Evolutionary conservation across 2,329 filamentous ascomycete genomes (phyloP).

Genomic region (Xylaria arbuscula): DNA sequence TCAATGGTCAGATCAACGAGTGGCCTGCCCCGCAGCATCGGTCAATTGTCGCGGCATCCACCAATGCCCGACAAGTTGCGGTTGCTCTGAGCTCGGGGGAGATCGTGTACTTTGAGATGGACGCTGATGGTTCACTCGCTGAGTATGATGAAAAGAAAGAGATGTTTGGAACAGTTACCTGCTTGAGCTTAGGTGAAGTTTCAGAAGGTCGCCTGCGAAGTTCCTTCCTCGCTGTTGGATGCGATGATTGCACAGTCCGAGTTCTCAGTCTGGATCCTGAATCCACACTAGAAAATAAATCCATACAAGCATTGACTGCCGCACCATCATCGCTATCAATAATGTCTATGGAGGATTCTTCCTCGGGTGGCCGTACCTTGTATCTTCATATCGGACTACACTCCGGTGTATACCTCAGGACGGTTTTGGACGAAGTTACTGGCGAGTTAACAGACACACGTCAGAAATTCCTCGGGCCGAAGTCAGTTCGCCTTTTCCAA

Average conservation of each 20-base stretch:
- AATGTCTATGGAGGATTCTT: constrained; percentile 95
- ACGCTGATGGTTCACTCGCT: constrained; percentile 86
- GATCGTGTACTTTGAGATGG: constrained; percentile 98
- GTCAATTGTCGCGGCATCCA: constrained; percentile 92
- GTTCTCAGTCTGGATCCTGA: constrained; percentile 92
- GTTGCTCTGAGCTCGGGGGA: constrained; percentile 95
- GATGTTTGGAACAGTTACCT: constrained; percentile 95
- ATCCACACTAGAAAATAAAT: constrained; percentile 90
- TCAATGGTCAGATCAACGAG: constrained; percentile 82
- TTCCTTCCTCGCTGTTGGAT: constrained; percentile 94
- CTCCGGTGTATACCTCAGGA: constrained; percentile 95
- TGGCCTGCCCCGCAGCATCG: constrained; percentile 95
- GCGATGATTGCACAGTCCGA: constrained; percentile 94
- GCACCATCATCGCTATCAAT: constrained; percentile 89
- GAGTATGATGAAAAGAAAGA: constrained; percentile 96
- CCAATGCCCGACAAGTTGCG: constrained; percentile 92
- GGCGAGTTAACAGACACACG: constrained; percentile 95
- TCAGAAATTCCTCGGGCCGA: constrained; percentile 92
- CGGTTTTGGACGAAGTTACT: constrained; percentile 92
- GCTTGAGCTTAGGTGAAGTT: constrained; percentile 91
- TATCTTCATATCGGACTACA: constrained; percentile 97
- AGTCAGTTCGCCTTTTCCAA: constrained; percentile 88
- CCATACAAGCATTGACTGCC: constrained; percentile 91
- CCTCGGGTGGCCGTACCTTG: constrained; percentile 85
- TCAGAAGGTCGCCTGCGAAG: constrained; percentile 90